These are phyloP conservation scores for Rostrohypoxylon terebratum DNA, from an alignment of 495 filamentous ascomycete genomes.

Conservation along the genomic window DNA sequence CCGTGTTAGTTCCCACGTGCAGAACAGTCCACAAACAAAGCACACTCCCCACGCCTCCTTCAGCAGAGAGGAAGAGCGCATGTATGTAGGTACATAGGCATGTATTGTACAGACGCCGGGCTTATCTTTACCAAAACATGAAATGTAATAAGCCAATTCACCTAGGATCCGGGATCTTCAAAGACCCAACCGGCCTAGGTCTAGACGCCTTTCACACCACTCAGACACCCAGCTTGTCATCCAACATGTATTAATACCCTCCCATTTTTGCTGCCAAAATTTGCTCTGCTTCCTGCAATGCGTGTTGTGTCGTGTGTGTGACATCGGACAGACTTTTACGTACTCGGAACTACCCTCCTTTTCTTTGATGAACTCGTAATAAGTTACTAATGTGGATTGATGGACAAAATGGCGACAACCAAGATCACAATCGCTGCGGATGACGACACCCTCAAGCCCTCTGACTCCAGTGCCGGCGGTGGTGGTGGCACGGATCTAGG, in stretches of 20 bases:
- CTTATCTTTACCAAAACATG: conserved; percentile 26
- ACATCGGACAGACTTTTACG: conserved; percentile 5
- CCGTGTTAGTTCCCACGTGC: conserved; percentile 24
- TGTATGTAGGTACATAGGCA: too few species aligned
- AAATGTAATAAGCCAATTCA: conserved; percentile 12
- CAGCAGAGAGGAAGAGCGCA: background rate
- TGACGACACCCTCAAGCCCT: conserved; percentile 39
- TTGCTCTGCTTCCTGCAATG: background rate
- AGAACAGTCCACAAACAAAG: conserved; percentile 5
- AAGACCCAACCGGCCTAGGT: conserved; percentile 7
- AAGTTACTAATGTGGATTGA: conserved; percentile 15
- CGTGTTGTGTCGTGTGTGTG: background rate
- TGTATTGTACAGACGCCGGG: background rate
- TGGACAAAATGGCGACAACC: conserved; percentile 22
- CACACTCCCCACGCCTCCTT: conserved; percentile 24
- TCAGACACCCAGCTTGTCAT: conserved; percentile 1
- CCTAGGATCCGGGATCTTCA: conserved; percentile 31
- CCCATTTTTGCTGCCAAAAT: conserved; percentile 8
- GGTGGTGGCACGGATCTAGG: conserved; percentile 38
- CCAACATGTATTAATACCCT: conserved; percentile 31
- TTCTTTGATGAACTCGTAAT: conserved; percentile 12
- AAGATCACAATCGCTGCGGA: conserved; percentile 44
- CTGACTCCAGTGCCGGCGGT: background rate
- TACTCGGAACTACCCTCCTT: background rate
- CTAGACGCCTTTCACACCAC: conserved; percentile 15